phyloP scores from a whole-genome alignment of 441 rosid genomes.

The Raphanus hybrid region DNA sequence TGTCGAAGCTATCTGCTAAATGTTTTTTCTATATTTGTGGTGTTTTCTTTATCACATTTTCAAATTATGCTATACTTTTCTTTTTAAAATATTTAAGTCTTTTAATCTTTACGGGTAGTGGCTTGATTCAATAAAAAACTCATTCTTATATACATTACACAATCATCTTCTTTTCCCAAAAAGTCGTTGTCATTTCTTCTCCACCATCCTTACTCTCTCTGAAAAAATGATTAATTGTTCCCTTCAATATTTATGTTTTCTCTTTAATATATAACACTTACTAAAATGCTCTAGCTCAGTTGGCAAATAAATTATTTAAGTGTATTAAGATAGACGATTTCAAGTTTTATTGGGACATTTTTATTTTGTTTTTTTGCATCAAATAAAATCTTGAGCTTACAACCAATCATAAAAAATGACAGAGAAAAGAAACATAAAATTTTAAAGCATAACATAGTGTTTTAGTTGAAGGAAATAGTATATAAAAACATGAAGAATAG shows the following conservation, averaged over 20 bases:
- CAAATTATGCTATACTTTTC: neutral
- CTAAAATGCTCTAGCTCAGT: neutral
- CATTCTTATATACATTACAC: neutral
- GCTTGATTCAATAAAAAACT: neutral
- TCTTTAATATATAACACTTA: neutral
- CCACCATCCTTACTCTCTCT: neutral
- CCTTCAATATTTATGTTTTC: neutral
- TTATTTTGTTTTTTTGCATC: no score
- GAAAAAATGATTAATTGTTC: neutral
- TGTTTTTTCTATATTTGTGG: neutral
- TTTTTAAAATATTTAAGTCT: neutral
- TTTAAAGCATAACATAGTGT: no score
- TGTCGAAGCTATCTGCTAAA: neutral
- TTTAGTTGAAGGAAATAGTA: no score
- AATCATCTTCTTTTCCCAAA: neutral
- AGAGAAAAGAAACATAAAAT: no score
- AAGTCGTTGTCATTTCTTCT: neutral
- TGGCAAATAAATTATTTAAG: neutral
- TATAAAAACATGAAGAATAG: no score
- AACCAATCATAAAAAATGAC: no score
- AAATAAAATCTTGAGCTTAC: no score
- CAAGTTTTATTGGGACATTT: no score
- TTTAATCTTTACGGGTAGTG: neutral
- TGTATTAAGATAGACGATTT: no score
- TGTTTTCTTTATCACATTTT: neutral